Evolutionary conservation across 805 yeast genomes (phyloP).

Genomic region (Metschnikowia corniflorae): DNA sequence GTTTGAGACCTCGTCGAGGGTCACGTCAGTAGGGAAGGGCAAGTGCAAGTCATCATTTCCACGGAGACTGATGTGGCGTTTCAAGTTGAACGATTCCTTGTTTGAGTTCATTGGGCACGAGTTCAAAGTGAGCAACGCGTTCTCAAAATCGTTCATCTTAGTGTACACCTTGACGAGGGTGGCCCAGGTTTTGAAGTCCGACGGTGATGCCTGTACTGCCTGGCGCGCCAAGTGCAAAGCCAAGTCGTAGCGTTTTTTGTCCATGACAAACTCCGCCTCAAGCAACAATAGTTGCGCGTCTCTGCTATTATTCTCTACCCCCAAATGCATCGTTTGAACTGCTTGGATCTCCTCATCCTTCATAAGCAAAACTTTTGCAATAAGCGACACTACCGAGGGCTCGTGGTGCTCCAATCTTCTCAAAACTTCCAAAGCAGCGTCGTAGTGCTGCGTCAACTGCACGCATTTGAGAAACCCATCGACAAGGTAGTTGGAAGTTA

Average conservation of each 20-base stretch:
- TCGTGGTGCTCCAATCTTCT: conserved; percentile 48
- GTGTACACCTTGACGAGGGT: conserved; percentile 62
- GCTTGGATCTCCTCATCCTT: conserved; percentile 61
- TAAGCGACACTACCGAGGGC: conserved; percentile 54
- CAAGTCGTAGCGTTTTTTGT: conserved; percentile 50
- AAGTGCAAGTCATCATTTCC: conserved; percentile 57
- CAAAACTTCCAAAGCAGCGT: conserved; percentile 57
- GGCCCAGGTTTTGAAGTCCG: conserved; percentile 74
- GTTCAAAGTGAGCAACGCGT: conserved; percentile 67
- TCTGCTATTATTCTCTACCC: conserved; percentile 47
- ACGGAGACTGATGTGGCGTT: conserved; percentile 53
- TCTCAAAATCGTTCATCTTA: conserved; percentile 60
- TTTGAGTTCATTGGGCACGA: conserved; percentile 80
- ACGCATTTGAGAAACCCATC: conserved; percentile 68
- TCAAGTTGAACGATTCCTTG: conserved; percentile 61
- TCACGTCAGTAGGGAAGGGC: conserved; percentile 74
- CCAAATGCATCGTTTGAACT: conserved; percentile 47
- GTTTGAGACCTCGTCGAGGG: conserved; percentile 63
- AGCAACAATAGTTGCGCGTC: conserved; percentile 52
- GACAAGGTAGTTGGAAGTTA: conserved; percentile 63
- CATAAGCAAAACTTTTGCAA: conserved; percentile 50
- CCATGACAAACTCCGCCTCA: conserved; percentile 56
- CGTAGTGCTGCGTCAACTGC: conserved; percentile 61
- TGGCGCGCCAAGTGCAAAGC: conserved; percentile 58
- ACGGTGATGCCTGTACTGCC: conserved; percentile 70